Conservation (phyloP, 129 eudicot genomes). For the Chrysanthemum makinoi region DNA sequence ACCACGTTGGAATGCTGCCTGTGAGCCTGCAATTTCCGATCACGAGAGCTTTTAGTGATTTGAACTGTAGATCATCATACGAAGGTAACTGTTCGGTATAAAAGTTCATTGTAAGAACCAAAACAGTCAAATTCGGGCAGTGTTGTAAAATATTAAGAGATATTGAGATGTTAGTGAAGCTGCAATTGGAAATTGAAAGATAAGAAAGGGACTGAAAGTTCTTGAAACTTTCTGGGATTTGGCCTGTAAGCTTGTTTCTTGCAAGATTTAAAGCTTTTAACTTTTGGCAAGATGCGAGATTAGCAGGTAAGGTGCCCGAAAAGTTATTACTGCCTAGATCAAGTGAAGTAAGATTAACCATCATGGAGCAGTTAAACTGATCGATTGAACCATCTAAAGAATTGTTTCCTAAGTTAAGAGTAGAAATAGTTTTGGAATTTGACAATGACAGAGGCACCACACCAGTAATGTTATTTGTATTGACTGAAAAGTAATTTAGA, state of each 20-base stretch:
- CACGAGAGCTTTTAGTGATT: constrained; percentile 1
- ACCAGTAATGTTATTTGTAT: constrained; percentile 52
- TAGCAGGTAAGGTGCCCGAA: not conserved
- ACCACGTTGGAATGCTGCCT: constrained; percentile 7
- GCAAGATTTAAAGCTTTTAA: constrained; percentile 42
- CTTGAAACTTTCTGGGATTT: constrained; percentile 50
- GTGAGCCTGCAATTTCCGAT: constrained; percentile 10
- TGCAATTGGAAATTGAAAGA: constrained; percentile 45
- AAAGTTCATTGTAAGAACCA: constrained; percentile 7
- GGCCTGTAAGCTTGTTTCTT: constrained; percentile 40
- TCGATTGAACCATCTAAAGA: constrained; percentile 40
- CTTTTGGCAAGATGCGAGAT: not conserved
- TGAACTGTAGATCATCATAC: not conserved
- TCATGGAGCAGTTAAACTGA: constrained; percentile 48
- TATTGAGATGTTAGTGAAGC: constrained; percentile 39
- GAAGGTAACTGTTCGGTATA: not conserved
- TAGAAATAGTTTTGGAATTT: constrained; percentile 44
- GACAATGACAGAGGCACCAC: constrained; percentile 50
- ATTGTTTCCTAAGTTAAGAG: constrained; percentile 54
- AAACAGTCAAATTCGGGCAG: constrained; percentile 43
- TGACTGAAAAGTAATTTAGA: constrained; percentile 39
- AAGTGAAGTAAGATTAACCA: constrained; percentile 52
- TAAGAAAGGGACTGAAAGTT: constrained; percentile 37
- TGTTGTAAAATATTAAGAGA: constrained; percentile 50
- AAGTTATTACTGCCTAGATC: constrained; percentile 31